Evolutionary conservation across 176 grass and related monocot genomes (phyloP).

Genomic region (Cenchrus americanus): DNA sequence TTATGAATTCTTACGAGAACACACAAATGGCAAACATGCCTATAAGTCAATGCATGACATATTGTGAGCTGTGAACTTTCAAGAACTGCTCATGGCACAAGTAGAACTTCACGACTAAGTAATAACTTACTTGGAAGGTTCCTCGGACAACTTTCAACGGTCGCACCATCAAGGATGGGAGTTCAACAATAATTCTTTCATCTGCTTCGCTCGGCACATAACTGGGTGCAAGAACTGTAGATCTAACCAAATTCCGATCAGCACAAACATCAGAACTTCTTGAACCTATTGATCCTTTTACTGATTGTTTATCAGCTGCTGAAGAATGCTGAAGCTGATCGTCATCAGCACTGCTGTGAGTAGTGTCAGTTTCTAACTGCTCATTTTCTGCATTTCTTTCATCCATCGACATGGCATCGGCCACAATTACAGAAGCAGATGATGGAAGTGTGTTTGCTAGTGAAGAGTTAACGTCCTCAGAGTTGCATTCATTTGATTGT

Average conservation of each 20-base stretch:
- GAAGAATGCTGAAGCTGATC: constrained; percentile 67
- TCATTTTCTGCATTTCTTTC: constrained; percentile 86
- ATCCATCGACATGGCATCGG: constrained; percentile 80
- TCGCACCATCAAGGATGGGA: constrained; percentile 89
- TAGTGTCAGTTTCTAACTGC: constrained; percentile 67
- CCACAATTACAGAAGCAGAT: constrained; percentile 76
- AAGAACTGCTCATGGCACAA: constrained; percentile 1
- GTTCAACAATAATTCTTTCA: constrained; percentile 94
- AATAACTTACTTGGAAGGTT: constrained; percentile 88
- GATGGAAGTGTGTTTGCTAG: constrained; percentile 62
- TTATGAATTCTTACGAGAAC: constrained; percentile 13
- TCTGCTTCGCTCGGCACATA: constrained; percentile 86
- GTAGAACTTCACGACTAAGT: constrained; percentile 12
- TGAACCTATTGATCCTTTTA: constrained; percentile 65
- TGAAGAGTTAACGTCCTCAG: constrained; percentile 56
- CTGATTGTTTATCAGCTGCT: constrained; percentile 57
- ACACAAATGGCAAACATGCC: neutral
- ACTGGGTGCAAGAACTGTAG: constrained; percentile 70
- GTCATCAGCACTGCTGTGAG: constrained; percentile 47
- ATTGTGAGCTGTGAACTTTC: constrained; percentile 17
- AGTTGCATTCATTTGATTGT: constrained; percentile 48
- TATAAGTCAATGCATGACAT: constrained; percentile 18
- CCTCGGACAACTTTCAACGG: constrained; percentile 92
- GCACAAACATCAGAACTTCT: constrained; percentile 66
- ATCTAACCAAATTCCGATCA: constrained; percentile 78